Base-by-base conservation (phyloP, 208 protist species). In the Chromosphaera perkinsii region DNA sequence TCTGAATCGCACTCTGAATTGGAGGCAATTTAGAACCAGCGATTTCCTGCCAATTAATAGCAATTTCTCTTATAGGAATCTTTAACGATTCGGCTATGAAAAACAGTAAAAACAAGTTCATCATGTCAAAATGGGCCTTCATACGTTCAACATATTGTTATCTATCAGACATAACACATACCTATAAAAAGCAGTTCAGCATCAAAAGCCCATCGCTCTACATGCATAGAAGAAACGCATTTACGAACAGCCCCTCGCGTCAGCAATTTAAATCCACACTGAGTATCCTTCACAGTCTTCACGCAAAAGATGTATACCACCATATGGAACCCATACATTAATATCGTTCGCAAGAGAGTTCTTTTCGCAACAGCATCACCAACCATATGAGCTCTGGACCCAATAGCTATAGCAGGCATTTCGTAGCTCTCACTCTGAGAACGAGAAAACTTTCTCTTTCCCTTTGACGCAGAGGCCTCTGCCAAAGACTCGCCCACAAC, bases 231-330 rank as follows among this genome's bases (percentile, higher is more conserved):
- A 31, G 55, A 26, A 32, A 86, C 88, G 22, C 86, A 32, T 2
- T 48, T 33, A 24, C 48, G 27, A 1, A 75, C 74, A 12, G 76
- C 45, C 5, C 52, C 48, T 29, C 83, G 48, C 0, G 76, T 83
- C 32, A 90, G 88, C 10, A 90, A 65, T 66, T 90, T 90, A 57
- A 90, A 90, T 3, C 86, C 86, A 57, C 86, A 90, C 68, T 90
- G 86, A 20, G 86, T 90, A 69, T 90, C 86, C 9, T 73, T 60
- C 42, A 90, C 73, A 45, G 64, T 61, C 27, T 33, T 45, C 22
- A 76, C 70, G 39, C 72, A 64, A 12, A 69, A 69, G 7, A 51
- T 29, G 33, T 36, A 47, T 9, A 90, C 83, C 35, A 85, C 35
- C 14, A 88, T 36, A 58, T 90, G 85, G 59, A 90, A 90, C 27